phyloP scores from a whole-genome alignment of 768 basidiomycete species.

The Termitomyces sp. region DNA sequence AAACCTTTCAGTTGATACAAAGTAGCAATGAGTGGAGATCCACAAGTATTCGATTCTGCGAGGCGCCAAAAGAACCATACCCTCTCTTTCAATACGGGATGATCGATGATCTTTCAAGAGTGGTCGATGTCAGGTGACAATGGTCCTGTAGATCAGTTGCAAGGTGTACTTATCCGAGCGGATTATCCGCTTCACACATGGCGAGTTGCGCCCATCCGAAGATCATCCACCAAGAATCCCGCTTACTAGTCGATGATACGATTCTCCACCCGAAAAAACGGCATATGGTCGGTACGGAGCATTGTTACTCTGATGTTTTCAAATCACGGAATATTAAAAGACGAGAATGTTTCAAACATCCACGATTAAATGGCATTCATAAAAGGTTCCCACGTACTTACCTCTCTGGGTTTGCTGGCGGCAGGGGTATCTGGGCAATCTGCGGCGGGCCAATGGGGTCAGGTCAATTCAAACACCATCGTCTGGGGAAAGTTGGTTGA shows the following conservation, averaged over 20 bases:
- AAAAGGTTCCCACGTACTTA: constrained; percentile 4
- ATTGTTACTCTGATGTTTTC: constrained; percentile 1
- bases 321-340: neutral
- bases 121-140: neutral
- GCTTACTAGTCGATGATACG: neutral
- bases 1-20: too few species aligned
- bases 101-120: neutral
- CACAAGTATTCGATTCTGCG: too few species aligned
- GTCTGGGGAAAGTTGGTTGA: neutral
- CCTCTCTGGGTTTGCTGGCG: constrained; percentile 4
- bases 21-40: too few species aligned
- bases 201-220: constrained; percentile 1
- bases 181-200: constrained; percentile 4
- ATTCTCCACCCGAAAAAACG: constrained; percentile 25
- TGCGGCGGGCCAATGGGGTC: constrained; percentile 27
- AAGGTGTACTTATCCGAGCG: neutral
- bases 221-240: constrained; percentile 1
- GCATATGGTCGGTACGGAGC: constrained; percentile 27
- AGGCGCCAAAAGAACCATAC: too few species aligned
- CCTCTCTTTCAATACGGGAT: too few species aligned
- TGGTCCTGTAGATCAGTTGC: neutral
- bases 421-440: constrained; percentile 8
- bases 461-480: constrained; percentile 20
- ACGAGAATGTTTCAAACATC: neutral
- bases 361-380: constrained; percentile 1